phyloP scores from a whole-genome alignment of 2,329 filamentous ascomycete genomes.

The Gaeumannomyces sp. region DNA sequence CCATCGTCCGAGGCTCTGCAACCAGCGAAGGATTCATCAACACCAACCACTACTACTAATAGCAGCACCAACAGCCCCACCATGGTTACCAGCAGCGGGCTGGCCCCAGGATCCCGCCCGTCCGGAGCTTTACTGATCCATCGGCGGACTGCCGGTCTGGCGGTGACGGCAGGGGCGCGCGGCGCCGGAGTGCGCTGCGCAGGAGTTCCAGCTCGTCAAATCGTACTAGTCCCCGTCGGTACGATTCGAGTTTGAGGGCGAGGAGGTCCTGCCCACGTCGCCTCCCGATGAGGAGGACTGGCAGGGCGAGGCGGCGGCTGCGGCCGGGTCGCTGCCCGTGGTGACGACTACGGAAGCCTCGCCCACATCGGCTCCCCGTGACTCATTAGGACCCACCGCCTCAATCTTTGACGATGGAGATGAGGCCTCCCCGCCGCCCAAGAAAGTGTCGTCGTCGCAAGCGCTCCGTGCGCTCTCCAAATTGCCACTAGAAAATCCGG shows the following conservation, averaged over 20 bases:
- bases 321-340: constrained; percentile 16
- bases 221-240: constrained; percentile 53
- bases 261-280: constrained; percentile 53
- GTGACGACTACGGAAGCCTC: neutral
- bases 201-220: constrained; percentile 33
- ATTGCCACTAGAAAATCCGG: constrained; percentile 28
- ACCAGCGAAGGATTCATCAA: constrained; percentile 14
- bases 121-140: constrained; percentile 38
- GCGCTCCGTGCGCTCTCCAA: constrained; percentile 30
- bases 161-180: constrained; percentile 49
- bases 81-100: constrained; percentile 37
- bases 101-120: constrained; percentile 16
- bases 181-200: constrained; percentile 43
- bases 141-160: constrained; percentile 40
- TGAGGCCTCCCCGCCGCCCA: constrained; percentile 25
- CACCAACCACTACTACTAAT: constrained; percentile 6
- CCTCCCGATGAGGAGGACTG: constrained; percentile 33
- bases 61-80: constrained; percentile 43
- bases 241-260: constrained; percentile 55
- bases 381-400: constrained; percentile 11
- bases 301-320: constrained; percentile 7
- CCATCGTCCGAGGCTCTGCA: constrained; percentile 7
- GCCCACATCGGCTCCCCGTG: constrained; percentile 6
- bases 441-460: constrained; percentile 31
- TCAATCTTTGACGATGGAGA: constrained; percentile 26